Evolutionary conservation across 495 filamentous ascomycete genomes (phyloP).

Genomic region (Umbilicaria muhlenbergii): DNA sequence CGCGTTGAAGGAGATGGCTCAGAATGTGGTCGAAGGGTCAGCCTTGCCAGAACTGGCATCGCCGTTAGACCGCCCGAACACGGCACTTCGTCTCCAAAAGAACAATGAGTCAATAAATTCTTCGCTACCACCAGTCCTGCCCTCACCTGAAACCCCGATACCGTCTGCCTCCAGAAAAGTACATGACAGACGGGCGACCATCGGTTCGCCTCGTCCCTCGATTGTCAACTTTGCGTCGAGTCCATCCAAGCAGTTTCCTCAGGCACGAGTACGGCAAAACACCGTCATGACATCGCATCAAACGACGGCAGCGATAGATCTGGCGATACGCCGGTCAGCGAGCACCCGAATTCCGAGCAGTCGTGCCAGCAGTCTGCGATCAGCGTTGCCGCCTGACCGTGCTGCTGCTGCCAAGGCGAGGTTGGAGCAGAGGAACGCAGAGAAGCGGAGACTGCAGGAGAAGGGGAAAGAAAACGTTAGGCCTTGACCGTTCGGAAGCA

Average conservation of each 20-base stretch:
- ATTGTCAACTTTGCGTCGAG: conserved; percentile 1
- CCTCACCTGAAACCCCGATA: neutral
- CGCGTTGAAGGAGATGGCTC: conserved; percentile 13
- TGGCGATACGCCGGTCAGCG: too few relatives aligned
- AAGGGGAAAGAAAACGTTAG: conserved; percentile 15
- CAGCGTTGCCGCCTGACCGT: conserved; percentile 41
- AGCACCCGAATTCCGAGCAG: too few relatives aligned
- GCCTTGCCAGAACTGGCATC: too few relatives aligned
- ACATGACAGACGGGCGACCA: neutral
- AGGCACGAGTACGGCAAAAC: too few relatives aligned
- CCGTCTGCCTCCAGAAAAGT: neutral
- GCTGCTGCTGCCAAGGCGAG: conserved; percentile 46
- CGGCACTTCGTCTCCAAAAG: neutral
- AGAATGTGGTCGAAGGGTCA: conserved; percentile 3
- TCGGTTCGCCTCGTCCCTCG: neutral
- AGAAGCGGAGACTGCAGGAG: conserved; percentile 19
- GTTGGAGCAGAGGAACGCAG: conserved; percentile 37
- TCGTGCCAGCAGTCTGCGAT: conserved; percentile 5
- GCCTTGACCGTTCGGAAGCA: neutral
- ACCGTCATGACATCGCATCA: too few relatives aligned
- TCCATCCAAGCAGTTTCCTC: neutral
- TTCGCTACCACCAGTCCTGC: neutral
- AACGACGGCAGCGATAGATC: too few relatives aligned
- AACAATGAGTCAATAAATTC: neutral
- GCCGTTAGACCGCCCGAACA: neutral